Evolutionary conservation across 805 yeast genomes (phyloP), one percentile per base, ranked within the genome.

Genomic region (Phaffomyces thermotolerans): DNA sequence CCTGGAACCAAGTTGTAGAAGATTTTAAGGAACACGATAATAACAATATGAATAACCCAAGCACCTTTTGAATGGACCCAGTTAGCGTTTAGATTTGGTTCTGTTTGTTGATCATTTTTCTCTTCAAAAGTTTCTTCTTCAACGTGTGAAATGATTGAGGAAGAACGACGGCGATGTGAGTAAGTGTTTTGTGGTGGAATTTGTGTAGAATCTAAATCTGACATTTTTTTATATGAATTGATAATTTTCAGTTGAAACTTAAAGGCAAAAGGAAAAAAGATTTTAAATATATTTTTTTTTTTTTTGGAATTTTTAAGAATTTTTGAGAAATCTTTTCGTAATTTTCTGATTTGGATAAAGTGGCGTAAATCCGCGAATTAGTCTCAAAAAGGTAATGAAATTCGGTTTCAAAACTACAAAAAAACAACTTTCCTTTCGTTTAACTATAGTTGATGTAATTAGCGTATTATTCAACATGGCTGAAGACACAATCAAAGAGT

Each of bases 61-160:
- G 98, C 98, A 39, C 95, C 99, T 57, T 91, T 89, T 56, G 79
- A 84, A 61, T 90, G 86, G 29, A 93, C 96, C 99, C 99, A 91
- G 53, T 81, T 81, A 24, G 97, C 97, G 62, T 93, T 93, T 66
- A 89, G 73, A 58, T 93, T 93, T 25, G 95, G 90, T 52, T 84
- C 78, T 40, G 89, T 71, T 42, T 84, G 82, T 66, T 91, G 98
- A 62, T 91, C 99, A 56, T 83, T 87, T 62, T 83, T 86, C 34
- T 90, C 95, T 53, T 91, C 97, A 54, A 86, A 76, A 15, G 89
- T 81, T 60, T 93, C 99, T 15, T 95, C 95, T 59, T 86, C 93
- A 41, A 91, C 84, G 59, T 91, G 96, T 37, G 95, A 91, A 50
- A 91, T 79, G 48, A 93, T 75, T 18, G 93, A 82, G 3, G 96